Base-by-base conservation (phyloP, 2,329 filamentous ascomycete species). In the Calonectria pseudoturangicola region DNA sequence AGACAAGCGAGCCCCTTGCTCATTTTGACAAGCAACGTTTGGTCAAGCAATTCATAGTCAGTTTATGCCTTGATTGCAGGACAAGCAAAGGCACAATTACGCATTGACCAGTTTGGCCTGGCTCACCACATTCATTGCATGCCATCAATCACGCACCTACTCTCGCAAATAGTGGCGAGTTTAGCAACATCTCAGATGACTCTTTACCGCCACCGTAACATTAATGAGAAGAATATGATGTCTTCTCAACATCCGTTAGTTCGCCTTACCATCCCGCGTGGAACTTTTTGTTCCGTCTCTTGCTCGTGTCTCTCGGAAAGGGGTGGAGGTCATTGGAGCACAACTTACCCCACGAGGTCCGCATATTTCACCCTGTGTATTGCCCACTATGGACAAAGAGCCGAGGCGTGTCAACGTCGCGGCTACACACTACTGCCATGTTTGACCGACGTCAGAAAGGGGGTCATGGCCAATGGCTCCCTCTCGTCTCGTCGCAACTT, bases 401-500 rank as follows among this genome's bases (percentile, higher is more conserved):
- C 77, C 77, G 77, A 79, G 70, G 71, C 70, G 72, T 77, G 60
- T 64, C 58, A 62, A 74, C 66, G 54, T 73, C 58, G 74, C 72
- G 47, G 70, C 76, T 69, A 71, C 66, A 68, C 45, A 51, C 72
- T 66, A 51, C 70, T 70, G 72, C 72, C 63, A 39, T 64, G 43
- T 71, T 71, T 68, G 74, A 71, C 68, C 66, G 70, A 74, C 73
- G 50, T 70, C 41, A 68, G 48, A 70, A 64, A 63, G 63, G 68
- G 71, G 71, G 72, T 10, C 39, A 47, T 63, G 64, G 33, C 48
- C 36, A 39, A 54, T 39, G 27, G 56, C 66, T 62, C 51, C 68
- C 36, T 58, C 51, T 73, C 63, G 66, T 74, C 72, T 79, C 69
- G 71, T 73, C 60, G 60, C 68, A 56, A 67, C 47, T 45, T 66